phyloP scores from a whole-genome alignment of 2,329 filamentous ascomycete genomes.

The Myriosclerotinia scirpicola region DNA sequence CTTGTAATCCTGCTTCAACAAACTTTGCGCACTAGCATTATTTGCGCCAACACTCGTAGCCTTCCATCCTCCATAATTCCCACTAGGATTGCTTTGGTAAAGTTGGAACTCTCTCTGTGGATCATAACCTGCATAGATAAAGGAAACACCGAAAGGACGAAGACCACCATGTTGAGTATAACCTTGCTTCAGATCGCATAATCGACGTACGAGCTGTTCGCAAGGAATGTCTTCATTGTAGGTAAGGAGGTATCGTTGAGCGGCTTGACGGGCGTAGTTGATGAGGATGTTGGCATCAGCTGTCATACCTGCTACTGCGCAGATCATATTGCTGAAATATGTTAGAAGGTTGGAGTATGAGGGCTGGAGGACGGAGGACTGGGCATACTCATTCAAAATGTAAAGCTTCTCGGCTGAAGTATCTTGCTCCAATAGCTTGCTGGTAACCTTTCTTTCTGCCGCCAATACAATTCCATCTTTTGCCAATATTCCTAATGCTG shows the following conservation, averaged over 20 bases:
- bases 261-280: slow-evolving; percentile 97
- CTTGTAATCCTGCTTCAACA: slow-evolving; percentile 99
- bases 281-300: slow-evolving; percentile 99
- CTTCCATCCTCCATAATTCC: slow-evolving; percentile 99
- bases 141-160: slow-evolving; percentile 95
- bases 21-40: slow-evolving; percentile 93
- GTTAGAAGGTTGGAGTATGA: slow-evolving; percentile 21
- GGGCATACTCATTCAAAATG: slow-evolving; percentile 88
- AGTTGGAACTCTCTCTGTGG: slow-evolving; percentile 95
- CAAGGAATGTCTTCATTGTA: slow-evolving; percentile 99
- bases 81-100: slow-evolving; percentile 97
- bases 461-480: slow-evolving; percentile 98
- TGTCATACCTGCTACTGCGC: slow-evolving; percentile 97
- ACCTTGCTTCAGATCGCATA: slow-evolving; percentile 98
- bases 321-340: slow-evolving; percentile 90
- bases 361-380: slow-evolving; percentile 8
- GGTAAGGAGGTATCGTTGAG: slow-evolving; percentile 95
- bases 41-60: slow-evolving; percentile 97
- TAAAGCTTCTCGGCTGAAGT: slow-evolving; percentile 99
- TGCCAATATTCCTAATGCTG: slow-evolving; percentile 92
- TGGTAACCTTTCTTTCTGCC: slow-evolving; percentile 97
- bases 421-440: slow-evolving; percentile 98
- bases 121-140: slow-evolving; percentile 99
- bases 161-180: slow-evolving; percentile 99
- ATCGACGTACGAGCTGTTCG: slow-evolving; percentile 92